phyloP scores from a whole-genome alignment of 2,329 filamentous ascomycete species.

The Dactylellina leptospora region DNA sequence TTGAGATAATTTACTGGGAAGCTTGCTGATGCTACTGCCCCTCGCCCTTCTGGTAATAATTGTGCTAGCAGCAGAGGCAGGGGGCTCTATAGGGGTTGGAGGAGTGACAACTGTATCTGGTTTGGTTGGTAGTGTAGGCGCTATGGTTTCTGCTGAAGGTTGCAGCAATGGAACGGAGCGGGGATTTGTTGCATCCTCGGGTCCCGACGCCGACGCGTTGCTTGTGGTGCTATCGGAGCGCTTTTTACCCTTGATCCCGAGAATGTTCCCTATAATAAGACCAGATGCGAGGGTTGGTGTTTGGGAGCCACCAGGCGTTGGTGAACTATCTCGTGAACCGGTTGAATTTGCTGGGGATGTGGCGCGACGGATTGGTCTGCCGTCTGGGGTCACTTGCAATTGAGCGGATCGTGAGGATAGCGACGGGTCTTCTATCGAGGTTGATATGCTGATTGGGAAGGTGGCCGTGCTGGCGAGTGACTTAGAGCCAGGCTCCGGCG shows the following conservation, averaged over 20 bases:
- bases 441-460: constrained; percentile 52
- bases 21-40: constrained; percentile 44
- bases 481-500: constrained; percentile 32
- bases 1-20: constrained; percentile 50
- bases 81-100: constrained; percentile 47
- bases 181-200: constrained; percentile 26
- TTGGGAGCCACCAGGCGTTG: constrained; percentile 16
- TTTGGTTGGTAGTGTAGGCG: constrained; percentile 30
- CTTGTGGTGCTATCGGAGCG: constrained; percentile 42
- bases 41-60: constrained; percentile 44
- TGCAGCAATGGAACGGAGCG: constrained; percentile 28
- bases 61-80: constrained; percentile 30
- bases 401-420: constrained; percentile 31
- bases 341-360: constrained; percentile 41
- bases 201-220: constrained; percentile 40
- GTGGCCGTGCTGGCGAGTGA: constrained; percentile 35
- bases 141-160: constrained; percentile 13
- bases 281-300: constrained; percentile 49
- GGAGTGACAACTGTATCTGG: constrained; percentile 50
- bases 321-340: constrained; percentile 46
- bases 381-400: constrained; percentile 44
- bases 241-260: constrained; percentile 43
- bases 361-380: constrained; percentile 41
- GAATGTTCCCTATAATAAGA: constrained; percentile 40
- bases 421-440: constrained; percentile 50